Conservation (phyloP, 106 monocot genomes). For the Dioscorea dumetorum region DNA sequence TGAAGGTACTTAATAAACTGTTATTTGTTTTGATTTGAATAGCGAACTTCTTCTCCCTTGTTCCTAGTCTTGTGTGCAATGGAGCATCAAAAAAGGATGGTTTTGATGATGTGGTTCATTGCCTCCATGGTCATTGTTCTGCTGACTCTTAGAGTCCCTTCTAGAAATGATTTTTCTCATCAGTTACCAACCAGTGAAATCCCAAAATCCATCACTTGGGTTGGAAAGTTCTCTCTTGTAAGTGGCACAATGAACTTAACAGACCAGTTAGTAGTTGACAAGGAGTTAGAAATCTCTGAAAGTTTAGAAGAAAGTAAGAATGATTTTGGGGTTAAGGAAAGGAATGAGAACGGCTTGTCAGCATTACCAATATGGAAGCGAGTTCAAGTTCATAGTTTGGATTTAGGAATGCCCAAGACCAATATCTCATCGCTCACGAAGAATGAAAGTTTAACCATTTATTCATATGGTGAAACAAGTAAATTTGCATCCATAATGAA, state of each 20-base stretch:
- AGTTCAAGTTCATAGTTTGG: background rate
- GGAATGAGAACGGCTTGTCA: background rate
- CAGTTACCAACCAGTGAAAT: constrained; percentile 2
- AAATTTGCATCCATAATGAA: constrained; percentile 5
- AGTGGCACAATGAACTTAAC: constrained; percentile 21
- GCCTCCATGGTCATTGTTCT: constrained; percentile 24
- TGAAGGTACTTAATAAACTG: background rate
- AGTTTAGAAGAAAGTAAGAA: background rate
- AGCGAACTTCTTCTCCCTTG: too few species aligned
- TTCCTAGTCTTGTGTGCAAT: background rate
- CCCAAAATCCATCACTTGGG: background rate
- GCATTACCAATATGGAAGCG: background rate
- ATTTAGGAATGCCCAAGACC: background rate
- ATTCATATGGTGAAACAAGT: background rate
- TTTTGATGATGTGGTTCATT: constrained; percentile 27
- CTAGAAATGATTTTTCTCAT: constrained; percentile 13
- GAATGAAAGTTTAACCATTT: too few species aligned
- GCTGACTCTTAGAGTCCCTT: constrained; percentile 28
- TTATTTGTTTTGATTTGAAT: background rate
- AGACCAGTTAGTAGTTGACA: background rate
- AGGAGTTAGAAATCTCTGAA: background rate
- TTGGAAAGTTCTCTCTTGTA: constrained; percentile 24
- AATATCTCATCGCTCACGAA: too few species aligned
- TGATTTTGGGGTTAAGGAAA: background rate
- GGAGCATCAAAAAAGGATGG: constrained; percentile 7